Evolutionary conservation across 371 early-diverging fungal genomes (phyloP), one percentile per base, ranked within the genome.

Genomic region (Mortierella sp.): DNA sequence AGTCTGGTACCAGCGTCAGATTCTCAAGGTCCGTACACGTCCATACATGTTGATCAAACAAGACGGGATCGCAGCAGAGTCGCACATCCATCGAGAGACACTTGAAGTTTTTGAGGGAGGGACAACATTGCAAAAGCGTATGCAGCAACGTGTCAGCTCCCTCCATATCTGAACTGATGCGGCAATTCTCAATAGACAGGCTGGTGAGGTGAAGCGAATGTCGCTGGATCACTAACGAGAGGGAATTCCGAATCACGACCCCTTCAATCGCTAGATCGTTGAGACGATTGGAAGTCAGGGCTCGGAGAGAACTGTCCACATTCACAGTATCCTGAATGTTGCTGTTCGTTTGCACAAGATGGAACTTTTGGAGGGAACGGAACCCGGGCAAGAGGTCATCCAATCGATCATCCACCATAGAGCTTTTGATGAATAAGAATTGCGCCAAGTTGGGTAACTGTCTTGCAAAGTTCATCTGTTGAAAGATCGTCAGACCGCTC

Each of bases 21-120:
- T 18, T 13, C 31, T 54, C 48, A 13, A 67, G 52, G 2, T 28
- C 31, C 9, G 52, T 28, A 16, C 60, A 67, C 13, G 23, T 48
- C 60, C 67, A 67, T n/a, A 46, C 23, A 2, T 43, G 38, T 12
- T 39, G 26, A 21, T 54, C 54, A 30, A 67, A 67, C 41, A 38
- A 6, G 19, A 7, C 19, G 39, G 60, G 67, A 21, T 28, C 28
- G 28, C 67, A 67, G 8, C 12, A 54, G n/a, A 9, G 21, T 16
- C 13, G 47, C 26, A 0, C 41, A 48, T 9, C 16, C 12, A 5
- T 7, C 0, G 31, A 34, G 34, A 7, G 34, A 34, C 59, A 24
- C 8, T 12, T n/a, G 14, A 58, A 49, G 1, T n/a, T 16, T 31
- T 47, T 48, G 0, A 67, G 49, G 13, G 16, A n/a, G 26, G 19